phyloP scores from a whole-genome alignment of 768 basidiomycete genomes.

The Rossbeevera mucosa region DNA sequence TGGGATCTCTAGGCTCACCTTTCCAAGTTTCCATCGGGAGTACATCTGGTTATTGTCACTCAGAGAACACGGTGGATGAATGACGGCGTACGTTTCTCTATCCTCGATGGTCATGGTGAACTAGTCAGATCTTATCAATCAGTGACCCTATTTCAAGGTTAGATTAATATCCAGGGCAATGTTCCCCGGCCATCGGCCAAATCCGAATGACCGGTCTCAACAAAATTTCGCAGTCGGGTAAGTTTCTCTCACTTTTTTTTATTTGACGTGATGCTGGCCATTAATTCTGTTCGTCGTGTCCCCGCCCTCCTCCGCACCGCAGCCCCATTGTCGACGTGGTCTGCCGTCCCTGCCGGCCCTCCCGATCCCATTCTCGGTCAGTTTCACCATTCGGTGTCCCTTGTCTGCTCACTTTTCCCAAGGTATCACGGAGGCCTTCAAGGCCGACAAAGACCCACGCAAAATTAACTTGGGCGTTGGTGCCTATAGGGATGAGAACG shows the following conservation, averaged over 20 bases:
- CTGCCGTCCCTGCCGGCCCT: conserved; percentile 78
- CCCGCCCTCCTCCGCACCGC: conserved; percentile 35
- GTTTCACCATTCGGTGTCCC: conserved; percentile 15
- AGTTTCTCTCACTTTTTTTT: not conserved
- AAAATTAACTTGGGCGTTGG: conserved; percentile 99
- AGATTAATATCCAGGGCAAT: not conserved
- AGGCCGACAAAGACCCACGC: conserved; percentile 84
- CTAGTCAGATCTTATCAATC: conserved; percentile 21
- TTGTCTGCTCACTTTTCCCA: conserved; percentile 10
- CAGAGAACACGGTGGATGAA: not conserved
- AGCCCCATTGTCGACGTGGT: conserved; percentile 68
- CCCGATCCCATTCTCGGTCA: conserved; percentile 90
- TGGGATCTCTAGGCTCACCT: conserved; percentile 6
- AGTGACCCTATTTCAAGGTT: conserved; percentile 16
- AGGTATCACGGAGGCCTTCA: conserved; percentile 95
- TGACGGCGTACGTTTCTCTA: conserved; percentile 4
- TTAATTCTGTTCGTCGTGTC: conserved; percentile 46
- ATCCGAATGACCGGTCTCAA: conserved; percentile 6
- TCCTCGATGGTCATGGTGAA: conserved; percentile 16
- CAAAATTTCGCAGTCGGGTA: not conserved
- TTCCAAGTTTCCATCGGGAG: conserved; percentile 8
- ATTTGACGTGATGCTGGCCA: conserved; percentile 36
- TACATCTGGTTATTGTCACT: conserved; percentile 4
- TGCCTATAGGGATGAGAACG: conserved; percentile 89
- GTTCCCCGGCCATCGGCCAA: too few relatives aligned